Base-by-base conservation (phyloP, 352 stramenopile species). In the Pythium sukuiense region DNA sequence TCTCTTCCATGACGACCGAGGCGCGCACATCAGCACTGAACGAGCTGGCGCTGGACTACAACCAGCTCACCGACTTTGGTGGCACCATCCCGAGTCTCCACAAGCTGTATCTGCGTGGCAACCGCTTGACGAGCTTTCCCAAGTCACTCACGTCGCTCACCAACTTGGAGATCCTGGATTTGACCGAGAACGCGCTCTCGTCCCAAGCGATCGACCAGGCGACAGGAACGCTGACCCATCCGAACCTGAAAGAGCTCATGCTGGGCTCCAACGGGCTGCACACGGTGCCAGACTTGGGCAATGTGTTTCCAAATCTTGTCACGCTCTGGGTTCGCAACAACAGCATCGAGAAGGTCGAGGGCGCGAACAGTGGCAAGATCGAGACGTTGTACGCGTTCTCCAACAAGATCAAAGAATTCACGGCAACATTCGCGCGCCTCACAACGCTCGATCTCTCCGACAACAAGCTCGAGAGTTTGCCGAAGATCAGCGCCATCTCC, bases 281-380 rank as follows among this genome's bases (percentile, higher is more conserved):
- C 20, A 41, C 5, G 11, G 9, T 71, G n/a, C 64, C 64, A 3
- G 64, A 65, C 45, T 20, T 71, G 8, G 57, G 64, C 30, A 55
- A 71, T 32, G 32, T 65, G 7, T 71, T 71, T 30, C 64, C 64
- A 0, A 45, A 41, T 3, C 41, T 71, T 4, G 43, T 43, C 37
- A 65, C 49, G 13, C 64, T 71, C 27, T 62, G 37, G 52, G 37
- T 71, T 18, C 56, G 58, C n/a, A 71, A 71, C 50, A 71, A 71
- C 53, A 65, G 43, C 13, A 65, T 71, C 49, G 50, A 61, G 41
- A 65, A 32, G 3, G 52, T 71, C 20, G 52, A 61, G 13, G 57
- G 57, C 11, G 5, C 49, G 11, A 59, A 56, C 49, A 61, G n/a
- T 13, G 64, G 64, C 41, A 71, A 65, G 43, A 26, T 65, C 9